These are phyloP conservation scores for Pachysolen tannophilus DNA, from an alignment of 805 yeast species.

Conservation along the genomic window DNA sequence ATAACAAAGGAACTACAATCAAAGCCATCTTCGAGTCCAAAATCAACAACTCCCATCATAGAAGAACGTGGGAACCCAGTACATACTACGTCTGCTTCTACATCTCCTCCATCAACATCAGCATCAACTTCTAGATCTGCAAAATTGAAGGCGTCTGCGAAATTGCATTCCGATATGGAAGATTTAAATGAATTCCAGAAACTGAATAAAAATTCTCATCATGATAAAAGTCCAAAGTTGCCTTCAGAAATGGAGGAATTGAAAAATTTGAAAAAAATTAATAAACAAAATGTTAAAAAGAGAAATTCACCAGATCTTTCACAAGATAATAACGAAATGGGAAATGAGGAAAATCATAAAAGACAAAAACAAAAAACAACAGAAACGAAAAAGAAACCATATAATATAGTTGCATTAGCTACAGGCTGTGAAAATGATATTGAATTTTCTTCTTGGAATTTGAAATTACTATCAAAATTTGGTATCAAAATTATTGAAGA, in stretches of 20 bases:
- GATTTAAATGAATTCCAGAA: constrained; percentile 59
- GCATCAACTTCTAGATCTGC: constrained; percentile 39
- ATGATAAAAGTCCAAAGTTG: constrained; percentile 24
- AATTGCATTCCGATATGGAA: constrained; percentile 60
- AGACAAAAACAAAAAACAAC: constrained; percentile 13
- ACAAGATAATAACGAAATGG: constrained; percentile 9
- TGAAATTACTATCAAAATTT: constrained; percentile 31
- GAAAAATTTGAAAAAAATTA: constrained; percentile 19
- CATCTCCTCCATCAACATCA: neutral
- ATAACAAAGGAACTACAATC: neutral
- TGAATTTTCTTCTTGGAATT: constrained; percentile 28
- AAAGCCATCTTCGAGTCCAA: no score
- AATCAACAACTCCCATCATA: no score
- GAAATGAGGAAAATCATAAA: constrained; percentile 6
- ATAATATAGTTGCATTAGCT: constrained; percentile 39
- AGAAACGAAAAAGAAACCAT: constrained; percentile 17
- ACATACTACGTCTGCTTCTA: no score
- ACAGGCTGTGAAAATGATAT: constrained; percentile 59
- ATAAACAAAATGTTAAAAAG: constrained; percentile 7
- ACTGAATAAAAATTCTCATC: constrained; percentile 35
- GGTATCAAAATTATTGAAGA: constrained; percentile 48
- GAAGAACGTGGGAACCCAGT: no score
- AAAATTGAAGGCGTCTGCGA: constrained; percentile 54
- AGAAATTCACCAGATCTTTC: constrained; percentile 6
- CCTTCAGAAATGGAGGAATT: constrained; percentile 31